These are phyloP conservation scores for Neoarthrinium moseri DNA, from an alignment of 2,329 filamentous ascomycete genomes.

Conservation along the genomic window DNA sequence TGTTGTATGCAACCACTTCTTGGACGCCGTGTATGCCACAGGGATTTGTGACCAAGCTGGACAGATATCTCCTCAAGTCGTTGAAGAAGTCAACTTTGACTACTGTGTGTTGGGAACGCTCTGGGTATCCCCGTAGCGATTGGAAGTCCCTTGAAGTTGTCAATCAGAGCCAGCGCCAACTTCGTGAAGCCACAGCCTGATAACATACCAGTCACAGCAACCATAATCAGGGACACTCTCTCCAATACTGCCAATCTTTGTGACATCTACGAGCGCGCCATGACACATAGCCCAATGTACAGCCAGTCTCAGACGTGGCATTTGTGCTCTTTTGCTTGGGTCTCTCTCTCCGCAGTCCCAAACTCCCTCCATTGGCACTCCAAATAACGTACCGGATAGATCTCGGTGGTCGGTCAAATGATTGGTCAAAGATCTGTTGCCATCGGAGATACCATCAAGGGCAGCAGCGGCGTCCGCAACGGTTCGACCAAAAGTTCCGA, in stretches of 20 bases:
- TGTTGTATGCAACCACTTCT: conserved; percentile 1
- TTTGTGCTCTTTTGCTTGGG: no score
- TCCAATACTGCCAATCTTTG: neutral
- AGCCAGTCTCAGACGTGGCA: no score
- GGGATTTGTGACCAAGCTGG: neutral
- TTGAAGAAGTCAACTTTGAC: conserved; percentile 8
- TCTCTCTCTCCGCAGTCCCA: no score
- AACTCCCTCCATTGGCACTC: neutral
- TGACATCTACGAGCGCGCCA: no score
- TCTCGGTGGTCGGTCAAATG: neutral
- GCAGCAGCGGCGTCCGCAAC: conserved; percentile 67
- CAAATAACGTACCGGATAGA: neutral
- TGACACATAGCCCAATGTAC: no score
- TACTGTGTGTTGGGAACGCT: conserved; percentile 4
- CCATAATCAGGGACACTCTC: neutral
- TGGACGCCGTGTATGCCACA: neutral
- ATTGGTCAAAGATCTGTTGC: neutral
- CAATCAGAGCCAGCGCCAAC: no score
- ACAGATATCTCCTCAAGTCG: conserved; percentile 3
- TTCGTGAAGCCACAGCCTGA: neutral
- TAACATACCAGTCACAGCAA: neutral
- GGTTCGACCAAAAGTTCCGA: conserved; percentile 66
- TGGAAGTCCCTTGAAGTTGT: neutral
- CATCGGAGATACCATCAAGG: conserved; percentile 64
- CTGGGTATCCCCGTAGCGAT: neutral